Evolutionary conservation across 768 basidiomycete genomes (phyloP), one percentile per base, ranked within the genome.

Genomic region (Leccinum truebloodii): DNA sequence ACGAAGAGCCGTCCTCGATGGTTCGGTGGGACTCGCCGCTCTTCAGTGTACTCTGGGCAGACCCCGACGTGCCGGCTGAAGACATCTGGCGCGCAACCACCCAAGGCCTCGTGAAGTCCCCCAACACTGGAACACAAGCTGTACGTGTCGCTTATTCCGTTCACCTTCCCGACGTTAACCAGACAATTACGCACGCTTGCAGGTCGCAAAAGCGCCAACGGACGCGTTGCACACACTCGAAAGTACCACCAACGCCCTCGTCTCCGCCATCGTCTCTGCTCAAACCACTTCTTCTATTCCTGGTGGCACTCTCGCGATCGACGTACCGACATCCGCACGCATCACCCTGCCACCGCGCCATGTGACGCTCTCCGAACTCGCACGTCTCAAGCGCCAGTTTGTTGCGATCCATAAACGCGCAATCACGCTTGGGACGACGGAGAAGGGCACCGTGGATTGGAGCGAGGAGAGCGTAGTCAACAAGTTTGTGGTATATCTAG

Each of bases 11-110:
- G 0, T 95, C 93, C 0, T 95, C 95, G 4, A 95, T 95, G 90
- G 95, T 92, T n/a, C 86, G 96, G 53, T 99, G 96, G 96, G 96
- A 99, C 73, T 92, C 96, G 0, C 96, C 97, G 0, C 81, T 98
- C 46, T 92, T 97, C 72, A 94, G 92, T 2, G 77, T 97, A 1
- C 76, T 87, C 4, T 93, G 88, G 84, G 81, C 83, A 30, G 93
- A 94, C 61, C 78, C 84, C 16, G 78, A 80, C 30, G 72, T 89
- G 9, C 88, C 91, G 4, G 80, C 79, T 14, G 80, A 86, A 8
- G 82, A 83, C 16, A 89, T 99, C 24, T 97, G 91, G 88, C 80
- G 86, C 16, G 88, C 92, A 0, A 76, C 95, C 37, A 92, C 88
- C 4, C 88, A 82, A 59, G 93, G 92, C 3, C 79, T 78, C 59